These are phyloP conservation scores for Cucurbita ficifolia DNA, from an alignment of 306 rosid genomes.

Conservation along the genomic window DNA sequence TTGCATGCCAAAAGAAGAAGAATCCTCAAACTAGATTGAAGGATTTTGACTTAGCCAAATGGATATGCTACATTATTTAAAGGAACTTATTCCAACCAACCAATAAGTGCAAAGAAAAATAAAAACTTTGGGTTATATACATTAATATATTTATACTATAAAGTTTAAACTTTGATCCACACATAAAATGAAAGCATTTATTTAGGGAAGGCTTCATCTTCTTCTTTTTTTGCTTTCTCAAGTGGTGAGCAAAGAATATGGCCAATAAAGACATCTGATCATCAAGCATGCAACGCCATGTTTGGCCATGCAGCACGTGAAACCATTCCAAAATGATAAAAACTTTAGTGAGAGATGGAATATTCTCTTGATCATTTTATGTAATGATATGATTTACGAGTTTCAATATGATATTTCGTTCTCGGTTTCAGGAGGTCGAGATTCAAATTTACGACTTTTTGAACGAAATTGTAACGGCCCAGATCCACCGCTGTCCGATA, in stretches of 20 bases:
- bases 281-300: neutral
- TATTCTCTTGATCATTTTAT: neutral
- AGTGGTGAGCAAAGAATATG: neutral
- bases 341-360: neutral
- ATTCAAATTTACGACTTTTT: no score
- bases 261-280: neutral
- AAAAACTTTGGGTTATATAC: neutral
- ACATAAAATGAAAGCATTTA: neutral
- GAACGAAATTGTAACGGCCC: no score
- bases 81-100: constrained; percentile 3
- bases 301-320: neutral
- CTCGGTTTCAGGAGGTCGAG: no score
- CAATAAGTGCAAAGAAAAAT: neutral
- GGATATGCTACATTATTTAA: neutral
- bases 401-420: no score
- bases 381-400: neutral
- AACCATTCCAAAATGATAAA: constrained; percentile 8
- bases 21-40: constrained; percentile 1
- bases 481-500: no score
- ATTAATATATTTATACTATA: neutral
- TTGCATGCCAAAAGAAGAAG: neutral
- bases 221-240: neutral
- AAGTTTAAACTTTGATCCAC: constrained; percentile 1
- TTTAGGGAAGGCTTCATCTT: constrained; percentile 2
- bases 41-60: neutral